Evolutionary conservation across 2,329 filamentous ascomycete species (phyloP).

Genomic region (Verticillium dahliae): DNA sequence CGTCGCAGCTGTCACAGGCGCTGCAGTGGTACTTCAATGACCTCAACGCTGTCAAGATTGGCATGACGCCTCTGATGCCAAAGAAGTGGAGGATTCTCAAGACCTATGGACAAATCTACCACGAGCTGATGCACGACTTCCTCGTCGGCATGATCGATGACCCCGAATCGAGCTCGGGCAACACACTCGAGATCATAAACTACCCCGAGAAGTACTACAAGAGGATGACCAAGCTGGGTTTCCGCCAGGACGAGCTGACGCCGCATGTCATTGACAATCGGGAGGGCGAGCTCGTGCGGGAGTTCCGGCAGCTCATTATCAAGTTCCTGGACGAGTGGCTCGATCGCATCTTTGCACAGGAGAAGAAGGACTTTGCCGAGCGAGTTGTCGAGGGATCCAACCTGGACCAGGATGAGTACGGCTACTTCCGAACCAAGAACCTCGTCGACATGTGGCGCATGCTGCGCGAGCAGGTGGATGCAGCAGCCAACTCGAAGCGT

Average conservation of each 20-base stretch:
- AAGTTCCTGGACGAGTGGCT: constrained; percentile 97
- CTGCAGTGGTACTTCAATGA: constrained; percentile 98
- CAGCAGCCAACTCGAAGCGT: constrained; percentile 77
- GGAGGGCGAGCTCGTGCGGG: constrained; percentile 82
- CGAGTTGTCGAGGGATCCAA: constrained; percentile 68
- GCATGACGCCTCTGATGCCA: constrained; percentile 87
- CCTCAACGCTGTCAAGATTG: constrained; percentile 86
- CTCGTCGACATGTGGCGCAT: constrained; percentile 95
- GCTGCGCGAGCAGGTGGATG: constrained; percentile 85
- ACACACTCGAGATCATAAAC: constrained; percentile 86
- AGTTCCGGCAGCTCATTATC: constrained; percentile 93
- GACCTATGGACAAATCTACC: constrained; percentile 86
- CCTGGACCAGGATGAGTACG: constrained; percentile 80
- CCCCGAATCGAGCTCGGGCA: constrained; percentile 73
- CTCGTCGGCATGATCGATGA: constrained; percentile 78
- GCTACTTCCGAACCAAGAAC: constrained; percentile 86
- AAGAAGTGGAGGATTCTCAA: constrained; percentile 95
- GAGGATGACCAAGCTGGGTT: constrained; percentile 89
- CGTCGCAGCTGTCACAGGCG: constrained; percentile 75
- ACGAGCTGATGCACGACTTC: constrained; percentile 92
- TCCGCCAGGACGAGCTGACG: constrained; percentile 66
- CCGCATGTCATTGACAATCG: constrained; percentile 88
- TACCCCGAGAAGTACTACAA: constrained; percentile 95
- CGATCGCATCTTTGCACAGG: constrained; percentile 79
- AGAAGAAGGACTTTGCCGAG: constrained; percentile 73